Evolutionary conservation across 768 basidiomycete species (phyloP), one percentile per base, ranked within the genome.

Genomic region (Tremella fuciformis): DNA sequence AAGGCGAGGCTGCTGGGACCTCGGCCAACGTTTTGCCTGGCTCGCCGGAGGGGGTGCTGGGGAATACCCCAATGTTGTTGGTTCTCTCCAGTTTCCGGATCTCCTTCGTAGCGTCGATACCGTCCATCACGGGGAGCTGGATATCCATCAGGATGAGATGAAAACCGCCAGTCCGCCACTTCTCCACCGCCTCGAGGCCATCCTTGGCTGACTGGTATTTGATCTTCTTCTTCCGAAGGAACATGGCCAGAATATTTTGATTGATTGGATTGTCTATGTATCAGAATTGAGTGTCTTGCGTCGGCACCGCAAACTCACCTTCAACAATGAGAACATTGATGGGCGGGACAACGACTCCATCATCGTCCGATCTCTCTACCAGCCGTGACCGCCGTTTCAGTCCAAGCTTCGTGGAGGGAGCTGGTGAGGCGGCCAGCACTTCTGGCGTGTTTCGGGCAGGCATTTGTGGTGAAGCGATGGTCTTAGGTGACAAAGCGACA

Each of bases 71-170:
- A 46, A 85, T 83, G 48, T 83, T 80, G 50, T 84, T 83, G 38
- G 77, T 60, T 67, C 85, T 87, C 74, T 98, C 94, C 42, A 93
- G 77, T 54, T 85, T 84, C 52, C 96, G 83, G 58, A 99, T 99
- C 76, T 93, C 89, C 69, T 91, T 92, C 2, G 96, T 99, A 7
- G 96, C 96, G 73, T 90, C 85, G 50, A 98, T 96, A 34, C 96
- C 96, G 77, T 94, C 91, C 89, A 96, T 98, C 66, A 98, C 86
- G 8, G 96, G 96, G 84, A 99, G 92, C 78, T 98, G 94, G 54
- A 99, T 98, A 80, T 99, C 96, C 96, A 99, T 99, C 94, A 99
- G 78, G 55, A 99, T 97, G 50, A 99, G 82, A 80, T 99, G 94
- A 78, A 96, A 99, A 52, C 82, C 85, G 19, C 94, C 96, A 6